Conservation (phyloP, 768 basidiomycete genomes). For the Auricularia sp. region DNA sequence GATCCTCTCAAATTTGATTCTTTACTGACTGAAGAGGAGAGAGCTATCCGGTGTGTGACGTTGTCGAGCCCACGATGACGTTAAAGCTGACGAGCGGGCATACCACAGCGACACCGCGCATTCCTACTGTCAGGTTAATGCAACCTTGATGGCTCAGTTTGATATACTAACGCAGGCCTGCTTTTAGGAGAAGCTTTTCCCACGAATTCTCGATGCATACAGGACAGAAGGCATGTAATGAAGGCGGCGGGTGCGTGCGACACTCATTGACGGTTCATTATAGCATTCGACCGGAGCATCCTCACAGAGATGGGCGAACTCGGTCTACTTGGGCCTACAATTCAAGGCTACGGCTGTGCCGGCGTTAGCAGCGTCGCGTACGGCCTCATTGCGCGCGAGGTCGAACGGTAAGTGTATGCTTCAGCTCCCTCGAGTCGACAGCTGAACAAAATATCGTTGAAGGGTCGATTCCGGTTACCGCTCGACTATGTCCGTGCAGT, state of each 20-base stretch:
- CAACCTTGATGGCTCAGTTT: not conserved
- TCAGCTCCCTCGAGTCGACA: constrained; percentile 7
- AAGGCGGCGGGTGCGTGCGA: not conserved
- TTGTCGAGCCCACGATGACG: too few species aligned
- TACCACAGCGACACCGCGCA: constrained; percentile 60
- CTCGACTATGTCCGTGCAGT: constrained; percentile 90
- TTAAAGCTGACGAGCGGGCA: constrained; percentile 2
- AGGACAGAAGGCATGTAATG: constrained; percentile 62
- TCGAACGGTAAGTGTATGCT: constrained; percentile 55
- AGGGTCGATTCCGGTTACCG: constrained; percentile 96
- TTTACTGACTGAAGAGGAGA: constrained; percentile 81
- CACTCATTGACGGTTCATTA: not conserved
- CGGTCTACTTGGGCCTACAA: constrained; percentile 86
- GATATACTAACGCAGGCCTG: not conserved
- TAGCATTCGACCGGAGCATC: constrained; percentile 68
- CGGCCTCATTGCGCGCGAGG: constrained; percentile 86
- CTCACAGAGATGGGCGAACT: constrained; percentile 88
- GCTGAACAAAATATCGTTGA: not conserved
- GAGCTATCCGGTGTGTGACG: constrained; percentile 61
- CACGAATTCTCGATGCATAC: constrained; percentile 85
- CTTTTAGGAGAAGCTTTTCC: constrained; percentile 64
- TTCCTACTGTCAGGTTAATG: constrained; percentile 64
- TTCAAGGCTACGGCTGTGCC: constrained; percentile 88
- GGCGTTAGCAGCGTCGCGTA: constrained; percentile 88
- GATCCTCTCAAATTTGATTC: constrained; percentile 77